Conservation (phyloP, 148 eudicot genomes). For the Rhododendron kiyosumense region DNA sequence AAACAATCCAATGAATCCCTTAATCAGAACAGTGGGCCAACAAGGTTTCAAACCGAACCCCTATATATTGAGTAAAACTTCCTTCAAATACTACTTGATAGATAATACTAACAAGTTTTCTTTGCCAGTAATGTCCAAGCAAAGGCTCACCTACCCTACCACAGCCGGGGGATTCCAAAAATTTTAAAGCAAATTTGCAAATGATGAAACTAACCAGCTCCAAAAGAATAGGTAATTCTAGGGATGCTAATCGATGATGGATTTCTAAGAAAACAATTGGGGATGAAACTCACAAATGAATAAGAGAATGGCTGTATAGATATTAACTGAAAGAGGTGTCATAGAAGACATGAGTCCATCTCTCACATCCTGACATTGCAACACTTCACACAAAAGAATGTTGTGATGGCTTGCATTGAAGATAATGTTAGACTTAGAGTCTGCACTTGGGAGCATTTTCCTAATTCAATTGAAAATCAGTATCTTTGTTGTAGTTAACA, state of each 20-base stretch:
- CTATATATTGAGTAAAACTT: neutral
- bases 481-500: too few relatives aligned
- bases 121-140: neutral
- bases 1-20: neutral
- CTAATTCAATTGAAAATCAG: too few relatives aligned
- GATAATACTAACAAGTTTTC: neutral
- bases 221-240: neutral
- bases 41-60: neutral
- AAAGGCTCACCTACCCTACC: neutral
- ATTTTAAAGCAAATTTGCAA: neutral
- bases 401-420: too few relatives aligned
- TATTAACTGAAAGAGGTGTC: neutral
- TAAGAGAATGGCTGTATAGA: neutral
- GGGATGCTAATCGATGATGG: neutral
- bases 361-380: neutral
- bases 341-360: neutral
- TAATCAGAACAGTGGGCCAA: neutral
- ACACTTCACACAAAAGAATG: neutral
- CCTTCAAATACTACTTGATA: neutral
- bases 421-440: too few relatives aligned
- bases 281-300: neutral
- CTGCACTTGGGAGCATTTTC: too few relatives aligned
- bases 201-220: neutral
- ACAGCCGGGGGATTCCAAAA: neutral
- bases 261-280: neutral